phyloP scores from a whole-genome alignment of 2,329 filamentous ascomycete genomes.

The Xylogone sp. region DNA sequence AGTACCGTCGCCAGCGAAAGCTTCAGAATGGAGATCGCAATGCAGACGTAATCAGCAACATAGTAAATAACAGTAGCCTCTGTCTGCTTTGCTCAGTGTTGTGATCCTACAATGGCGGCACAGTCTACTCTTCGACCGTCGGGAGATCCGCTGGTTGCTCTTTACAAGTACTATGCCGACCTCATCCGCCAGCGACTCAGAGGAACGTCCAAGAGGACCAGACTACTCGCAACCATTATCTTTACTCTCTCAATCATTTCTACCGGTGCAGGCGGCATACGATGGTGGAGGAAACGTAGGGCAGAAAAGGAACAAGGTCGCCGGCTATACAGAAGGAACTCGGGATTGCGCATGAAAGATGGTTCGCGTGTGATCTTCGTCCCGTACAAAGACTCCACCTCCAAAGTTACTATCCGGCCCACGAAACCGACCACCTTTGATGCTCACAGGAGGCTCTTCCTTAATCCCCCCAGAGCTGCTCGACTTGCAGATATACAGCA shows the following conservation, averaged over 20 bases:
- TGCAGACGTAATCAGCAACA: too few species aligned
- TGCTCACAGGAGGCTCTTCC: conserved; percentile 87
- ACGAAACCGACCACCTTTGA: conserved; percentile 95
- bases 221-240: conserved; percentile 71
- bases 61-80: too few species aligned
- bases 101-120: too few species aligned
- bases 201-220: conserved; percentile 65
- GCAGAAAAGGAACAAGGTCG: conserved; percentile 80
- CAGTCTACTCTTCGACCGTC: too few species aligned
- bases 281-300: conserved; percentile 69
- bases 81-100: too few species aligned
- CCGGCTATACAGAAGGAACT: conserved; percentile 83
- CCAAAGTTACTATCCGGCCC: conserved; percentile 85
- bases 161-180: conserved; percentile 53
- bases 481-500: conserved; percentile 65
- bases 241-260: conserved; percentile 76
- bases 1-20: too few species aligned
- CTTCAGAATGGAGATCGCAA: too few species aligned
- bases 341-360: conserved; percentile 89
- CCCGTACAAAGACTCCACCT: conserved; percentile 81
- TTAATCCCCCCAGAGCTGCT: conserved; percentile 83
- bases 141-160: too few species aligned
- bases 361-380: conserved; percentile 94
- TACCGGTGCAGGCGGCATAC: conserved; percentile 72
- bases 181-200: conserved; percentile 52